These are phyloP conservation scores for Pseudotsuga menziesii DNA, from an alignment of 75 land plant species.

Conservation along the genomic window DNA sequence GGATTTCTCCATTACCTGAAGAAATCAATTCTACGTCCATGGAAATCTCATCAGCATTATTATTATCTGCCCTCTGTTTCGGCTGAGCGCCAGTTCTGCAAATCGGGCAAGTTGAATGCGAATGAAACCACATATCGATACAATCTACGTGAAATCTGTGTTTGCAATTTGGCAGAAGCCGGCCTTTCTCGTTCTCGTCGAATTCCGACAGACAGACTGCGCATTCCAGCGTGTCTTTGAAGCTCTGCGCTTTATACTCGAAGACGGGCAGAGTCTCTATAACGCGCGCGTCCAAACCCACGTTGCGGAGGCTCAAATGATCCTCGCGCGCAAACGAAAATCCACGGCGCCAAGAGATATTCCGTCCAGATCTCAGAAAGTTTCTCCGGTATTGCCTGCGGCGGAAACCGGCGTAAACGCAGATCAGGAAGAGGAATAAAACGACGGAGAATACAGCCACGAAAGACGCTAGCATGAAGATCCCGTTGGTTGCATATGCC, in stretches of 20 bases:
- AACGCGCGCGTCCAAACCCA: conserved; percentile 38
- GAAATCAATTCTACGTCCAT: not conserved
- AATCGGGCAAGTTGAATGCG: conserved; percentile 62
- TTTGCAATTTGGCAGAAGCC: conserved; percentile 42
- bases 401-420: not conserved
- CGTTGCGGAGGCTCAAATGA: not conserved
- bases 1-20: not conserved
- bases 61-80: not conserved
- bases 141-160: conserved; percentile 61
- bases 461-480: not conserved
- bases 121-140: conserved; percentile 59
- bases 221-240: conserved; percentile 25
- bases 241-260: conserved; percentile 7
- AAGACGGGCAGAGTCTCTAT: conserved; percentile 49
- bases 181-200: conserved; percentile 37
- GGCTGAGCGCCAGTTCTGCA: conserved; percentile 23
- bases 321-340: not conserved
- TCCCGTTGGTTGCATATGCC: not conserved
- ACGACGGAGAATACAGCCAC: not conserved
- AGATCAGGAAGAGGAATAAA: not conserved
- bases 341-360: not conserved
- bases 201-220: conserved; percentile 64
- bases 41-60: not conserved
- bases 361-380: not conserved
- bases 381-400: not conserved